Evolutionary conservation across 257 asterid genomes (phyloP).

Genomic region (Parsonsia alboflavescens): DNA sequence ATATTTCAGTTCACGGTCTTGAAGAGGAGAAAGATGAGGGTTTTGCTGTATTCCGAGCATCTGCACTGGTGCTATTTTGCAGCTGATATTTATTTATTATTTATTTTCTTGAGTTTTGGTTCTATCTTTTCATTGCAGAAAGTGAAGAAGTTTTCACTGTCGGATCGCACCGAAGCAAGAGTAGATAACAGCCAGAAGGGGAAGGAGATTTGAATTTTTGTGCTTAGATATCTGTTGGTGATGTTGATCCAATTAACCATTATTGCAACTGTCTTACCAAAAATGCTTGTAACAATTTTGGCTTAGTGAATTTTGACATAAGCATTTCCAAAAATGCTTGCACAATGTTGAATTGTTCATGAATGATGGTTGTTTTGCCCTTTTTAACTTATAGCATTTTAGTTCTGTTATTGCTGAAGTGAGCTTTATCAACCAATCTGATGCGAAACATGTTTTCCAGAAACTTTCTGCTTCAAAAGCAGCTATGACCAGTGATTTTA

Average conservation of each 20-base stretch:
- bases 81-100: not conserved
- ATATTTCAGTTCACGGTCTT: too few species aligned
- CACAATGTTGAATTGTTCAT: not conserved
- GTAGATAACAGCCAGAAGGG: slow-evolving; percentile 10
- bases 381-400: not conserved
- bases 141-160: slow-evolving; percentile 33
- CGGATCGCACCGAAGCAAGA: slow-evolving; percentile 15
- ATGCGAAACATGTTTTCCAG: too few species aligned
- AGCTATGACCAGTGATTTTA: too few species aligned
- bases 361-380: not conserved
- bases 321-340: too few species aligned
- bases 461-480: too few species aligned
- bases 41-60: not conserved
- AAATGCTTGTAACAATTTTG: not conserved
- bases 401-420: not conserved
- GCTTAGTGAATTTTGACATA: not conserved
- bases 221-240: not conserved
- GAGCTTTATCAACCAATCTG: not conserved
- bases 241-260: too few species aligned
- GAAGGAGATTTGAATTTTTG: slow-evolving; percentile 2
- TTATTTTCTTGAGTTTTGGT: too few species aligned
- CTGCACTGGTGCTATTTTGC: not conserved
- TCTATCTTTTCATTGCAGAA: slow-evolving; percentile 18
- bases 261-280: not conserved
- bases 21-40: not conserved